phyloP scores from a whole-genome alignment of 2,329 filamentous ascomycete species.

The Diplodia corticola region DNA sequence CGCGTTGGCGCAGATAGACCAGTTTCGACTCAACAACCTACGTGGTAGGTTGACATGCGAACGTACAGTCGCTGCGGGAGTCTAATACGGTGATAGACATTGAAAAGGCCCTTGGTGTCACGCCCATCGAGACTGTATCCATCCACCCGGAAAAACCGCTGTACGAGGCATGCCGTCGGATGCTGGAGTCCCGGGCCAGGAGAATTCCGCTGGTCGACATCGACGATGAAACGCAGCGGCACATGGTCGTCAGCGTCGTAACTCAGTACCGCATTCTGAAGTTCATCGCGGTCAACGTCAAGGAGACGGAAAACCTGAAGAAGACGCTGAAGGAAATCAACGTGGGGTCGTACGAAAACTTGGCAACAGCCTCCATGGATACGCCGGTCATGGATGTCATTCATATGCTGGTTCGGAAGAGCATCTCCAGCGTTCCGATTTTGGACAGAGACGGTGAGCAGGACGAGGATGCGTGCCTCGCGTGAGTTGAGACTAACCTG shows the following conservation, averaged over 20 bases:
- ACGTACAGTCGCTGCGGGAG: no score
- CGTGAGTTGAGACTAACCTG: constrained; percentile 17
- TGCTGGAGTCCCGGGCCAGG: constrained; percentile 90
- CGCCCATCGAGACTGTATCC: constrained; percentile 91
- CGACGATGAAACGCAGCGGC: constrained; percentile 88
- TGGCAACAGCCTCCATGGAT: constrained; percentile 84
- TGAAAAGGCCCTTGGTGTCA: constrained; percentile 87
- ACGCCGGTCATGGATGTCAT: constrained; percentile 93
- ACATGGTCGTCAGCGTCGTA: constrained; percentile 94
- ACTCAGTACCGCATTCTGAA: constrained; percentile 98
- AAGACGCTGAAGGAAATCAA: constrained; percentile 83
- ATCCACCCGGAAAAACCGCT: constrained; percentile 87
- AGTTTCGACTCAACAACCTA: constrained; percentile 88
- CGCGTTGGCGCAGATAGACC: constrained; percentile 83
- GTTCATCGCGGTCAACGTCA: constrained; percentile 94
- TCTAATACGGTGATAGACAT: constrained; percentile 64
- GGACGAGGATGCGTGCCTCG: not conserved
- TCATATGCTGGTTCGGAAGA: constrained; percentile 85
- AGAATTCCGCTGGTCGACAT: constrained; percentile 91
- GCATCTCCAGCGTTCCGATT: constrained; percentile 93
- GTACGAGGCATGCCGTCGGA: constrained; percentile 91
- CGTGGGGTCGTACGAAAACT: constrained; percentile 78
- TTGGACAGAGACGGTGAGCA: constrained; percentile 69
- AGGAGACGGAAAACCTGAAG: constrained; percentile 82
- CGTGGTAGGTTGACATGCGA: constrained; percentile 62